phyloP scores from a whole-genome alignment of 108 stramenopile genomes.

The Cyclostephanos tholiformis region DNA sequence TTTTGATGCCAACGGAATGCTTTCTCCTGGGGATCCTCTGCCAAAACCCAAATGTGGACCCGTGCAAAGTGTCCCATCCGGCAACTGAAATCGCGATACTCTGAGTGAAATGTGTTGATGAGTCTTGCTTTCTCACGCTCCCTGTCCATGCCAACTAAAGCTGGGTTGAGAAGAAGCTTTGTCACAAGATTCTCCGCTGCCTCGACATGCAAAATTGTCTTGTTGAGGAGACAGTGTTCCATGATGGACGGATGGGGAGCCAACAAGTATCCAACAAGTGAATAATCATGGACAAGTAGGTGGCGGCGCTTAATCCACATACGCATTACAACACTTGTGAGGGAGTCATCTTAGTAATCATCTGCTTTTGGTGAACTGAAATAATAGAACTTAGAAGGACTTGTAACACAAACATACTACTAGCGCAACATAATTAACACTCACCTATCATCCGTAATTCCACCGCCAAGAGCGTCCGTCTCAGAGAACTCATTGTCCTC shows the following conservation, averaged over 20 bases:
- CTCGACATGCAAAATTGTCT: not conserved
- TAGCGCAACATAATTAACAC: not conserved
- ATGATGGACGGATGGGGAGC: conserved; percentile 4
- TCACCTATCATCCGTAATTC: conserved; percentile 2
- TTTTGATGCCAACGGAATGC: too few species aligned
- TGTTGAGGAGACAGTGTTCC: not conserved
- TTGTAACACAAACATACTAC: not conserved
- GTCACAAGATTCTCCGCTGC: not conserved
- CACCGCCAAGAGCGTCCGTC: not conserved
- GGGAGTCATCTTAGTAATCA: not conserved
- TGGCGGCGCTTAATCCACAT: too few species aligned
- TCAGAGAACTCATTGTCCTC: not conserved
- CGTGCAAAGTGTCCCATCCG: conserved; percentile 4
- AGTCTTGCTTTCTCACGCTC: too few species aligned
- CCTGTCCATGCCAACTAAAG: too few species aligned
- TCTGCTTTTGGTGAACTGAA: not conserved
- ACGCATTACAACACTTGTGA: too few species aligned
- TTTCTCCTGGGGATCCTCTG: not conserved
- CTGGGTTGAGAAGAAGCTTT: too few species aligned
- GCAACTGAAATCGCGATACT: conserved; percentile 9
- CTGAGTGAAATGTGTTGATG: too few species aligned
- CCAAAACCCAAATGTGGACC: not conserved
- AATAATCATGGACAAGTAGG: too few species aligned
- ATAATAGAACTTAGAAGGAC: not conserved
- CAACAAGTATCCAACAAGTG: not conserved